Percentiles rank a stretch among this genome's conserved stretches.
phyloP scores from a whole-genome alignment of 2,329 filamentous ascomycete genomes.

The Aspergillus quadrilineatus region DNA sequence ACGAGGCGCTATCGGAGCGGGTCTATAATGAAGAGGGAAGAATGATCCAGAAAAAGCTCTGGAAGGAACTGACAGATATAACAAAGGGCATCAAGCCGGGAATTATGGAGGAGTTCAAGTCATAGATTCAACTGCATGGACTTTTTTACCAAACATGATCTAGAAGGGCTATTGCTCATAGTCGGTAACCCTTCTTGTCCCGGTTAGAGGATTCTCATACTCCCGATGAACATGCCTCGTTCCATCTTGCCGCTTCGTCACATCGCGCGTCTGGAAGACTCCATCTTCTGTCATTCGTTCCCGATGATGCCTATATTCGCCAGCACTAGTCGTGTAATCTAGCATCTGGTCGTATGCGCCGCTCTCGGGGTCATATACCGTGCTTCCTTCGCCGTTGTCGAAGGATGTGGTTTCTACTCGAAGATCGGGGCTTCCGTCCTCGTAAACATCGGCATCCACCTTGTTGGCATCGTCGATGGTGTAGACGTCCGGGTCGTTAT shows the following conservation, averaged over 20 bases:
- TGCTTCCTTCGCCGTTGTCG: not conserved
- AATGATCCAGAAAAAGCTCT: conserved; percentile 41
- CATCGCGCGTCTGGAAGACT: conserved; percentile 1
- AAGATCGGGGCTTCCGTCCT: not conserved
- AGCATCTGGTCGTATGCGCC: conserved; percentile 2
- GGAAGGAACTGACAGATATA: conserved; percentile 44
- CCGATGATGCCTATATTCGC: not conserved
- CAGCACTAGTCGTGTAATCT: not conserved
- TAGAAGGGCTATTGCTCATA: not conserved
- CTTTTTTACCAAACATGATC: not conserved
- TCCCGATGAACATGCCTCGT: not conserved
- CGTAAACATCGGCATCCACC: not conserved
- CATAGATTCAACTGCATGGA: not conserved
- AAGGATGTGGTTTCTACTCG: not conserved
- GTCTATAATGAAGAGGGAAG: conserved; percentile 43
- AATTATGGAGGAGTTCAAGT: conserved; percentile 21
- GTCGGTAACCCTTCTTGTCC: not conserved
- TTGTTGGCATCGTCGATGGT: not conserved
- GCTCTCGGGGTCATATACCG: conserved; percentile 6
- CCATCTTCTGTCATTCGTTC: conserved; percentile 7
- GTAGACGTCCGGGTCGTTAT: conserved; percentile 3
- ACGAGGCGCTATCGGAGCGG: conserved; percentile 33
- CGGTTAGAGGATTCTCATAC: not conserved
- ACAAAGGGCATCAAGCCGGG: conserved; percentile 47
- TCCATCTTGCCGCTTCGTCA: not conserved